Evolutionary conservation across 805 yeast genomes (phyloP).

Genomic region (Hagleromyces aurorensis): DNA sequence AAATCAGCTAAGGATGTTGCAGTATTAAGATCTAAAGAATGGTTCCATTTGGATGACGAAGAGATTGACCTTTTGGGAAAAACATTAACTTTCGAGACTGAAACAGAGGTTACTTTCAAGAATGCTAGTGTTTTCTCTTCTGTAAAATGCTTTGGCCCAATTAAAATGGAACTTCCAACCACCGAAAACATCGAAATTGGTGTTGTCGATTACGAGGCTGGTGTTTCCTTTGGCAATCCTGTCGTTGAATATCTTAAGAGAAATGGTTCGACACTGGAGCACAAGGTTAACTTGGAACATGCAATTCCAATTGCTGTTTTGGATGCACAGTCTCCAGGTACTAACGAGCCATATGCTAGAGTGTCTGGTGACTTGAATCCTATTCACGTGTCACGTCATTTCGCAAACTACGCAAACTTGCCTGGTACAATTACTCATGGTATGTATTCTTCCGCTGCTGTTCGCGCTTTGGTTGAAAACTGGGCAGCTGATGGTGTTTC

Average conservation of each 20-base stretch:
- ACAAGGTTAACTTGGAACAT: conserved; percentile 84
- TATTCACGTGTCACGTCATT: conserved; percentile 92
- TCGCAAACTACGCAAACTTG: conserved; percentile 84
- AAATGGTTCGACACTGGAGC: conserved; percentile 90
- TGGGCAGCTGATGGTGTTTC: conserved; percentile 98
- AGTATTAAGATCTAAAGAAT: conserved; percentile 87
- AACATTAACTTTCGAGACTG: conserved; percentile 81
- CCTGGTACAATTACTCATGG: conserved; percentile 99
- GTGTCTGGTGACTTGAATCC: conserved; percentile 99
- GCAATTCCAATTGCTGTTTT: conserved; percentile 71
- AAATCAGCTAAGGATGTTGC: conserved; percentile 83
- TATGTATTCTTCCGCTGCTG: conserved; percentile 95
- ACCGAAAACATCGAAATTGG: conserved; percentile 84
- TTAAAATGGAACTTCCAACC: conserved; percentile 81
- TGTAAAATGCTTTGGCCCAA: conserved; percentile 78
- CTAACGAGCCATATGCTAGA: conserved; percentile 93
- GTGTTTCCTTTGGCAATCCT: conserved; percentile 93
- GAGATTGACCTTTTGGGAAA: conserved; percentile 66
- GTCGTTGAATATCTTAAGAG: conserved; percentile 89
- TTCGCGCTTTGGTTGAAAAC: conserved; percentile 90
- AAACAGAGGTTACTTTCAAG: conserved; percentile 77
- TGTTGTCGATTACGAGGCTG: conserved; percentile 79
- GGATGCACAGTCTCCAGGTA: conserved; percentile 74
- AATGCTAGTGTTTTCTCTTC: conserved; percentile 66
- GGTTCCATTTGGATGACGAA: conserved; percentile 81